phyloP scores from a whole-genome alignment of 1,284 basidiomycete genomes.

The Trametes sp. region DNA sequence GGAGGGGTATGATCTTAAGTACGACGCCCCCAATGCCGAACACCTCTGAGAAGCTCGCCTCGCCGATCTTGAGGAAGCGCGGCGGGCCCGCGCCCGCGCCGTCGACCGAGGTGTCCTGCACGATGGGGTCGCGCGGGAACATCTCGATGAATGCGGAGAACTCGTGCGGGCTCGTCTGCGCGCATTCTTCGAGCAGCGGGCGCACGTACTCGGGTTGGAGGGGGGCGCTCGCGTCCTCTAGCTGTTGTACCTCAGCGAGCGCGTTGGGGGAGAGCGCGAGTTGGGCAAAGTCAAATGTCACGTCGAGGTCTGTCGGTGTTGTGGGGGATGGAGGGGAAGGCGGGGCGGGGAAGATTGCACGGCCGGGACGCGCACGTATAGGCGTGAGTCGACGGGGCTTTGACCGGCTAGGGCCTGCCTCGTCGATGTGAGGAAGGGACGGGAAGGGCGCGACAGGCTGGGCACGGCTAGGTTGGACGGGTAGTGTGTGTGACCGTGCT shows the following conservation, averaged over 20 bases:
- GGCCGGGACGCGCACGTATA: slow-evolving; percentile 52
- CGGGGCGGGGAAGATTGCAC: slow-evolving; percentile 51
- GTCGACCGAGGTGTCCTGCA: slow-evolving; percentile 43
- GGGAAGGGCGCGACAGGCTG: slow-evolving; percentile 15
- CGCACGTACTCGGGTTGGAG: slow-evolving; percentile 54
- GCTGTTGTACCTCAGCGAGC: slow-evolving; percentile 24
- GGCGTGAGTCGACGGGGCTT: slow-evolving; percentile 71
- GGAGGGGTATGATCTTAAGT: slow-evolving; percentile 85
- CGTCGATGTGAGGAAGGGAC: slow-evolving; percentile 30
- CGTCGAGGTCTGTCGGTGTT: slow-evolving; percentile 57
- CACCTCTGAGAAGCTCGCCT: slow-evolving; percentile 98
- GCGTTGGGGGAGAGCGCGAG: slow-evolving; percentile 49
- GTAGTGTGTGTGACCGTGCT: slow-evolving; percentile 14
- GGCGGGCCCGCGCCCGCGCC: slow-evolving; percentile 3
- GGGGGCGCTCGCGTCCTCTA: slow-evolving; percentile 23
- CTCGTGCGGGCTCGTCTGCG: slow-evolving; percentile 70
- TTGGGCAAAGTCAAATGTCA: slow-evolving; percentile 63
- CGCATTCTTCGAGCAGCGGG: slow-evolving; percentile 72
- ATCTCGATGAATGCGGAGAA: slow-evolving; percentile 82
- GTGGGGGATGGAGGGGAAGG: slow-evolving; percentile 60
- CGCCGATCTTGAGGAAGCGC: slow-evolving; percentile 86
- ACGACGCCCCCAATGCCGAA: slow-evolving; percentile 88
- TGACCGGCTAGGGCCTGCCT: slow-evolving; percentile 44
- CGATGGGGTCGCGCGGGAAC: slow-evolving; percentile 75
- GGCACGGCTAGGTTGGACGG: slow-evolving; percentile 12